phyloP scores from a whole-genome alignment of 768 basidiomycete genomes.

The Naganishia antarctica region DNA sequence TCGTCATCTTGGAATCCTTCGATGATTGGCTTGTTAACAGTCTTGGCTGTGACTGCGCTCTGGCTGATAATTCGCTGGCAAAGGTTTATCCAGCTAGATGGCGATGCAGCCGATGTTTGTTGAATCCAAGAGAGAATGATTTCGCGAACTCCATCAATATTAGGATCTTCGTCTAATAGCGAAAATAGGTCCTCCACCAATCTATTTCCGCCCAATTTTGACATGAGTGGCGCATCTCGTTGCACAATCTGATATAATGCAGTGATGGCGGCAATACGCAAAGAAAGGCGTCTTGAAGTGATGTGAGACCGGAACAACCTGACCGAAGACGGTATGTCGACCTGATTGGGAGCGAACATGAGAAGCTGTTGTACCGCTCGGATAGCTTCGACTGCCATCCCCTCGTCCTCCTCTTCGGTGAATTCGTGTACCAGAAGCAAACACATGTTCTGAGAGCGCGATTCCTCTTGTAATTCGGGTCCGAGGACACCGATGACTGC shows the following conservation, averaged over 20 bases:
- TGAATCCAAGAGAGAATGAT: conserved; percentile 91
- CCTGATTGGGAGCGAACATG: conserved; percentile 84
- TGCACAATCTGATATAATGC: conserved; percentile 95
- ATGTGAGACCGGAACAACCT: conserved; percentile 72
- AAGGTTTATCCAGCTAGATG: conserved; percentile 95
- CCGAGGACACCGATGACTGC: conserved; percentile 89
- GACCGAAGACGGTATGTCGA: conserved; percentile 75
- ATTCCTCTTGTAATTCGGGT: conserved; percentile 79
- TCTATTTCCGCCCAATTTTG: conserved; percentile 84
- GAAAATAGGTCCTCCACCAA: conserved; percentile 92
- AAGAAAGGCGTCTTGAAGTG: conserved; percentile 70
- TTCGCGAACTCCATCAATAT: conserved; percentile 84
- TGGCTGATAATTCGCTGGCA: conserved; percentile 96
- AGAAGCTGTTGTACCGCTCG: conserved; percentile 94
- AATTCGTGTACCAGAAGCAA: conserved; percentile 82
- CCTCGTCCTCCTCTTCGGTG: conserved; percentile 76
- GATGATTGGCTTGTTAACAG: conserved; percentile 19
- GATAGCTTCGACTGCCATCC: conserved; percentile 85
- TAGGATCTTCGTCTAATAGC: conserved; percentile 89
- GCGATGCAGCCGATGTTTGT: conserved; percentile 87
- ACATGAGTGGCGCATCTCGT: conserved; percentile 84
- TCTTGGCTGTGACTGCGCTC: conserved; percentile 64
- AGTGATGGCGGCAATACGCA: conserved; percentile 91
- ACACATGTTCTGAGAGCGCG: conserved; percentile 56
- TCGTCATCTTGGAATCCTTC: conserved; percentile 74